A percentile compares a stretch with the other conserved stretches of the same genome.
Conservation (phyloP, 306 rosid species). For the Benincasa hispida region DNA sequence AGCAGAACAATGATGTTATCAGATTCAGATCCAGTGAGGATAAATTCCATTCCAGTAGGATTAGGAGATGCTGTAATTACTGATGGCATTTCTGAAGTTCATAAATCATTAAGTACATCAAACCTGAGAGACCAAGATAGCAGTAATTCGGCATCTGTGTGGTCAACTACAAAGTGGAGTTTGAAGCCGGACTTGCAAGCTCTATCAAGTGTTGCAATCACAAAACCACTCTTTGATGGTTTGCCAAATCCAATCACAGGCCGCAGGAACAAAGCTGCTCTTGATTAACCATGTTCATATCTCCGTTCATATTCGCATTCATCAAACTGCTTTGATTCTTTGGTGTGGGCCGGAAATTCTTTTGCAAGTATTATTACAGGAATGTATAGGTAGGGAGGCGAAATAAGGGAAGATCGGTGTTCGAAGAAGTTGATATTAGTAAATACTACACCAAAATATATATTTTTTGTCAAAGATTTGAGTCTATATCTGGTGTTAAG, state of each 20-base stretch:
- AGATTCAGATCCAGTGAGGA: conserved; percentile 46
- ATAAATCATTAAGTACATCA: conserved; percentile 54
- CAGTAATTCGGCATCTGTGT: conserved; percentile 26
- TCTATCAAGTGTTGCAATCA: conserved; percentile 36
- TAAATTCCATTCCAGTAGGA: conserved; percentile 51
- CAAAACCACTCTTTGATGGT: conserved; percentile 71
- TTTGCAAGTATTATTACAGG: background rate
- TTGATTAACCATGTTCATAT: conserved; percentile 32
- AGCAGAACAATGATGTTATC: conserved; percentile 32
- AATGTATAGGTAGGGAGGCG: background rate
- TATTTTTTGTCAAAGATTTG: background rate
- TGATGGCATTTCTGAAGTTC: conserved; percentile 34
- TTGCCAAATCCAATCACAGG: conserved; percentile 70
- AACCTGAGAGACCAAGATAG: conserved; percentile 64
- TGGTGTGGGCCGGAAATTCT: background rate
- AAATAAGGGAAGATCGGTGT: background rate
- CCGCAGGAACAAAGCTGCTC: conserved; percentile 70
- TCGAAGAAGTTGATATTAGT: background rate
- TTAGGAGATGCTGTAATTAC: conserved; percentile 57
- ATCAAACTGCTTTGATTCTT: background rate
- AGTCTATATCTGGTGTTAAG: background rate
- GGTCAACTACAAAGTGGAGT: conserved; percentile 59
- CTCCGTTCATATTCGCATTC: background rate
- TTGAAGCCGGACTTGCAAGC: conserved; percentile 62
- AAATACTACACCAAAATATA: background rate